phyloP scores from a whole-genome alignment of 2,329 filamentous ascomycete genomes.

The Alternaria panax region DNA sequence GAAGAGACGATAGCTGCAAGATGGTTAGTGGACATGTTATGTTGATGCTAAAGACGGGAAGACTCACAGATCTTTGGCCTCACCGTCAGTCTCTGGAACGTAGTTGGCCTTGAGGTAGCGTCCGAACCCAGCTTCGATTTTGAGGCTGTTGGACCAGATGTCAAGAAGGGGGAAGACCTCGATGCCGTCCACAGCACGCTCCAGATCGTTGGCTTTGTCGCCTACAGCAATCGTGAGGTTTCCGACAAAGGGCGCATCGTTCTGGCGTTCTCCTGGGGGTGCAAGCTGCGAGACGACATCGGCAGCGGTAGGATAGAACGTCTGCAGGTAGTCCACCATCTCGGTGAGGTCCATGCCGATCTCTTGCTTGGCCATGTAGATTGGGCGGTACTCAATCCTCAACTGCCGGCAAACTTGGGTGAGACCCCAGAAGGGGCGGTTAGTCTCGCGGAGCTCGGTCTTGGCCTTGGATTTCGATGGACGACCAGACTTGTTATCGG shows the following conservation, averaged over 20 bases:
- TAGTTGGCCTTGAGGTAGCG: constrained; percentile 30
- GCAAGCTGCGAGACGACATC: constrained; percentile 9
- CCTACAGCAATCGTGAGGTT: constrained; percentile 41
- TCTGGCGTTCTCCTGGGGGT: background rate
- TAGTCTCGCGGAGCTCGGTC: constrained; percentile 17
- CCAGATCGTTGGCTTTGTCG: constrained; percentile 17
- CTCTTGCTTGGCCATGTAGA: constrained; percentile 35
- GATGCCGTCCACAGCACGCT: constrained; percentile 23
- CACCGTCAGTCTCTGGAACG: constrained; percentile 31
- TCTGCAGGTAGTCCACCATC: constrained; percentile 25
- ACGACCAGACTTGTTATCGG: background rate
- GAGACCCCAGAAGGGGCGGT: constrained; percentile 36
- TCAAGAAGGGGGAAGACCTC: constrained; percentile 35
- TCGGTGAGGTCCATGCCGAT: constrained; percentile 38
- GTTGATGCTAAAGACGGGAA: background rate
- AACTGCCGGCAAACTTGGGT: constrained; percentile 38
- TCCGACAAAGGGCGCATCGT: constrained; percentile 30
- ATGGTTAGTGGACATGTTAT: constrained; percentile 5
- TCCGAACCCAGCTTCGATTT: constrained; percentile 41
- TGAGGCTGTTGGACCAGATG: constrained; percentile 39
- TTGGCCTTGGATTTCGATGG: constrained; percentile 5
- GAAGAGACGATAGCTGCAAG: constrained; percentile 40
- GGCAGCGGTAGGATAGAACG: constrained; percentile 27
- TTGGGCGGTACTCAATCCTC: constrained; percentile 34
- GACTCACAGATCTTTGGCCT: constrained; percentile 43